Evolutionary conservation across 331 rosid genomes (phyloP).

Genomic region (Malus hybrid): DNA sequence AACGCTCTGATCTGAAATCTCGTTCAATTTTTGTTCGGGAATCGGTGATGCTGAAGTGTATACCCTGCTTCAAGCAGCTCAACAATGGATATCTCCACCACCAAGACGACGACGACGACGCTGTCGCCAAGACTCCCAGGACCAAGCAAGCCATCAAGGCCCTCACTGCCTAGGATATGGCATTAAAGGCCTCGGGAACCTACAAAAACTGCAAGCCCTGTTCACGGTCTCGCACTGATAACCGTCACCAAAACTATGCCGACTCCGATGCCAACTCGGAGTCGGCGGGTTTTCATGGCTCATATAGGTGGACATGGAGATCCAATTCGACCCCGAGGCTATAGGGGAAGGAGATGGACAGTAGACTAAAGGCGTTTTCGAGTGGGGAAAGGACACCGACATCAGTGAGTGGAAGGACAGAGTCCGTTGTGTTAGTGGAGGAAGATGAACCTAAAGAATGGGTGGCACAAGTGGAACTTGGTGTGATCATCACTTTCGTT

Average conservation of each 20-base stretch:
- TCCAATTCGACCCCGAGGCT: slow-evolving; percentile 76
- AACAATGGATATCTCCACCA: no score
- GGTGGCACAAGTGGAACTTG: slow-evolving; percentile 92
- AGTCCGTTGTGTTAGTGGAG: slow-evolving; percentile 73
- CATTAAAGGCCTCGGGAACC: slow-evolving; percentile 90
- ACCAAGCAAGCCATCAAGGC: slow-evolving; percentile 84
- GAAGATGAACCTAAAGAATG: slow-evolving; percentile 84
- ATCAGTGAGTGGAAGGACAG: slow-evolving; percentile 81
- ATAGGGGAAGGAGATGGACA: slow-evolving; percentile 86
- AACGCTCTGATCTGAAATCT: no score
- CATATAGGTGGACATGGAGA: slow-evolving; percentile 73
- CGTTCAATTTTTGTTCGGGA: no score
- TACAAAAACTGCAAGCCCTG: slow-evolving; percentile 91
- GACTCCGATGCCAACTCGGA: slow-evolving; percentile 78
- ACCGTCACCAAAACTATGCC: slow-evolving; percentile 39
- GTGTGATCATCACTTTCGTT: slow-evolving; percentile 90
- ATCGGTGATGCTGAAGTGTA: no score
- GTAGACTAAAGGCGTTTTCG: slow-evolving; percentile 65
- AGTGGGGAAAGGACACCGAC: slow-evolving; percentile 92
- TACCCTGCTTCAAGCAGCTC: no score
- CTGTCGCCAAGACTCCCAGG: slow-evolving; percentile 56
- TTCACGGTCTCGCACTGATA: slow-evolving; percentile 52
- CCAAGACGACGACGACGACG: slow-evolving; percentile 63
- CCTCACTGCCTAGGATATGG: slow-evolving; percentile 86
- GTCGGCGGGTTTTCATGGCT: slow-evolving; percentile 71